Evolutionary conservation across 2,329 filamentous ascomycete genomes (phyloP).

Genomic region (Cladophialophora carrionii): DNA sequence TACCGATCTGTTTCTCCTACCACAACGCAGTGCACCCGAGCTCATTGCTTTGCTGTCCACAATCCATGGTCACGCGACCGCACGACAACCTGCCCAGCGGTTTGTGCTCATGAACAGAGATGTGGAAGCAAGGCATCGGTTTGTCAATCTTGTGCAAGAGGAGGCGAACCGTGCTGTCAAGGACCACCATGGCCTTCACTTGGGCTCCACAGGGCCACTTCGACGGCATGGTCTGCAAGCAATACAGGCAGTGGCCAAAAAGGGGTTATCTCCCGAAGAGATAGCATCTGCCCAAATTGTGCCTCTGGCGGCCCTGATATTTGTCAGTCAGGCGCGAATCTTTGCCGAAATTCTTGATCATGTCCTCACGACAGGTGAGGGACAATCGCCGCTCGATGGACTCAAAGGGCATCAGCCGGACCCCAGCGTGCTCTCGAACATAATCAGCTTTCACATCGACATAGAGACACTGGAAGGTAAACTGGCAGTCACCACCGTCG

Average conservation of each 20-base stretch:
- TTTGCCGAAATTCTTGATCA: constrained; percentile 74
- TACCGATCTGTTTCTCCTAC: constrained; percentile 59
- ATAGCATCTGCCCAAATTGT: constrained; percentile 57
- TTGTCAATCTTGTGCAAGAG: constrained; percentile 64
- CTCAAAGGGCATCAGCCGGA: constrained; percentile 53
- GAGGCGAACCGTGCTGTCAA: constrained; percentile 64
- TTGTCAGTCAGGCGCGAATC: constrained; percentile 71
- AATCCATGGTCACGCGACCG: constrained; percentile 60
- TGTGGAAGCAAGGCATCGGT: constrained; percentile 59
- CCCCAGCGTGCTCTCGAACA: background rate
- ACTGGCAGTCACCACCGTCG: constrained; percentile 57
- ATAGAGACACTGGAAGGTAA: background rate
- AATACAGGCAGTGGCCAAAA: constrained; percentile 14
- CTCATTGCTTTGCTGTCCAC: constrained; percentile 58
- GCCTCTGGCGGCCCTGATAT: constrained; percentile 66
- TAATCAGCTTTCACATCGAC: background rate
- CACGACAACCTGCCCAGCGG: constrained; percentile 56
- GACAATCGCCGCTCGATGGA: constrained; percentile 58
- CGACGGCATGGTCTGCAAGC: constrained; percentile 19
- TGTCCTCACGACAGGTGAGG: constrained; percentile 58
- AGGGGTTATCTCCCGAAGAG: constrained; percentile 17
- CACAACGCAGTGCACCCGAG: constrained; percentile 59
- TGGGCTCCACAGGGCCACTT: constrained; percentile 52
- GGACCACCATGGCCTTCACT: constrained; percentile 59
- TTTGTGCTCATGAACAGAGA: constrained; percentile 55